Conservation (phyloP, 2,329 filamentous ascomycete species). For the Neocatenulostroma microsporum region DNA sequence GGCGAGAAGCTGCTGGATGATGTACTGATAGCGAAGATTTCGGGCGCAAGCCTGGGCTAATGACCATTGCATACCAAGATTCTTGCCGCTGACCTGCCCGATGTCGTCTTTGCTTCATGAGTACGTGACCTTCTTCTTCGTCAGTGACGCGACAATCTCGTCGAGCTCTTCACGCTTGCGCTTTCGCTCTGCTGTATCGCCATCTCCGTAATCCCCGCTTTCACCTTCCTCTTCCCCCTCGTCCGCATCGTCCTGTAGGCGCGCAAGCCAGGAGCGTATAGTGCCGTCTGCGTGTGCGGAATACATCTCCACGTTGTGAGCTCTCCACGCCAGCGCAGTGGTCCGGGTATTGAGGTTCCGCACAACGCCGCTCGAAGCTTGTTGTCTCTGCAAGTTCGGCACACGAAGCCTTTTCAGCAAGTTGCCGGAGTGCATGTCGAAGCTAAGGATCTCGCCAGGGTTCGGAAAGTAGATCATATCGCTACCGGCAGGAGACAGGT, state of each 20-base stretch:
- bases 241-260: slow-evolving; percentile 39
- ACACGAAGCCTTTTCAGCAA: slow-evolving; percentile 64
- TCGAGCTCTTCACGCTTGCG: slow-evolving; percentile 72
- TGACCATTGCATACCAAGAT: too few relatives aligned
- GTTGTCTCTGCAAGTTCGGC: slow-evolving; percentile 34
- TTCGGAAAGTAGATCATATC: slow-evolving; percentile 77
- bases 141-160: slow-evolving; percentile 70
- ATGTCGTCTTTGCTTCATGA: too few relatives aligned
- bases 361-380: slow-evolving; percentile 11
- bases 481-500: slow-evolving; percentile 48
- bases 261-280: slow-evolving; percentile 71
- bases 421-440: slow-evolving; percentile 70
- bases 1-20: too few relatives aligned
- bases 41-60: too few relatives aligned
- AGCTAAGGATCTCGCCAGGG: slow-evolving; percentile 62
- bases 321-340: slow-evolving; percentile 67
- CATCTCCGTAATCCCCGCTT: slow-evolving; percentile 29
- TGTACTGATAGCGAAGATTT: too few relatives aligned
- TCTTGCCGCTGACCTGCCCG: too few relatives aligned
- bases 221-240: slow-evolving; percentile 34
- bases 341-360: slow-evolving; percentile 48
- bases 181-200: slow-evolving; percentile 46
- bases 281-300: slow-evolving; percentile 78
- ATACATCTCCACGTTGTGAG: slow-evolving; percentile 65
- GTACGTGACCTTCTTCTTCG: slow-evolving; percentile 50